Evolutionary conservation across 345 rosid species (phyloP).

Genomic region (Toxicodendron radicans): DNA sequence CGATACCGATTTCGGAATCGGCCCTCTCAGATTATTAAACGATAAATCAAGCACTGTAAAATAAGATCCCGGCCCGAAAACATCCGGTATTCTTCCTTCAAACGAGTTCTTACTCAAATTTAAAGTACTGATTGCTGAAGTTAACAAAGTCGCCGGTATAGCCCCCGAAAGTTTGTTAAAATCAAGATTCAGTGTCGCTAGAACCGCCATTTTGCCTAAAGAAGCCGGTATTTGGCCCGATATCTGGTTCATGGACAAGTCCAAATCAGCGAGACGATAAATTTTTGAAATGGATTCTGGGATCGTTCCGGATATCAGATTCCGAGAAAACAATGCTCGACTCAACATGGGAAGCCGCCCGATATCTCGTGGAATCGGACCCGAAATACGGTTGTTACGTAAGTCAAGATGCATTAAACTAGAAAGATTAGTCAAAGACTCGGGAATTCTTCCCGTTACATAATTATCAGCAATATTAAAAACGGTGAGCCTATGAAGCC

Average conservation of each 20-base stretch:
- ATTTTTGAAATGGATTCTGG: constrained; percentile 59
- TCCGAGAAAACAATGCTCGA: constrained; percentile 68
- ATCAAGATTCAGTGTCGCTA: constrained; percentile 80
- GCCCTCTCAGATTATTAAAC: constrained; percentile 57
- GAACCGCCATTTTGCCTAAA: constrained; percentile 77
- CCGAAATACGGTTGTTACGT: constrained; percentile 62
- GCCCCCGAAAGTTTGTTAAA: constrained; percentile 56
- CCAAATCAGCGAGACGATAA: constrained; percentile 81
- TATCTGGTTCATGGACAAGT: constrained; percentile 64
- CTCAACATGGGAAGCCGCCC: constrained; percentile 72
- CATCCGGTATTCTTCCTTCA: constrained; percentile 62
- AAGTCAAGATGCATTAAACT: constrained; percentile 84
- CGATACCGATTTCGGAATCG: constrained; percentile 56
- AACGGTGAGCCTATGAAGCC: constrained; percentile 60
- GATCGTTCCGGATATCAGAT: constrained; percentile 55
- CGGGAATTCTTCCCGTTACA: constrained; percentile 65
- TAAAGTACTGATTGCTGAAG: constrained; percentile 54
- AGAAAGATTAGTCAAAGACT: constrained; percentile 56
- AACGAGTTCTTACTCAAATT: constrained; percentile 67
- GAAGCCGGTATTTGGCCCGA: constrained; percentile 65
- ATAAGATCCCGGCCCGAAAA: constrained; percentile 71
- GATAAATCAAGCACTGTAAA: constrained; percentile 74
- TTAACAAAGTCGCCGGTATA: constrained; percentile 56
- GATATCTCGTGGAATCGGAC: constrained; percentile 53
- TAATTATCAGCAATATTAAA: constrained; percentile 77